phyloP scores from a whole-genome alignment of 495 filamentous ascomycete genomes.

The Lophiostoma macrostomum region DNA sequence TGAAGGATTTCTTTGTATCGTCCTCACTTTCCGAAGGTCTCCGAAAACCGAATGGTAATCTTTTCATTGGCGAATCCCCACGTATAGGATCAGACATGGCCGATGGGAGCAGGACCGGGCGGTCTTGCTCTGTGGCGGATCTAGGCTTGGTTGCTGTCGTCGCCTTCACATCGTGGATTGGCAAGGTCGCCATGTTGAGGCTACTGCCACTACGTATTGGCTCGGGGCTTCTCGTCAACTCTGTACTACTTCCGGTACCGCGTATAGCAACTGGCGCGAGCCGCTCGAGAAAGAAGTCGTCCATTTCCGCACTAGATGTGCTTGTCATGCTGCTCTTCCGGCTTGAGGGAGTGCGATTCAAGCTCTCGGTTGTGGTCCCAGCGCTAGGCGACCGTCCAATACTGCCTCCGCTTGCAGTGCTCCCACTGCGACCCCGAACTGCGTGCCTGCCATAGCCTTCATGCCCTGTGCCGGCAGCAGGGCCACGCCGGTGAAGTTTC shows the following conservation, averaged over 20 bases:
- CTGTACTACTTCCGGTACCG: conserved; percentile 64
- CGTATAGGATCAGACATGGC: conserved; percentile 36
- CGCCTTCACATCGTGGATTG: conserved; percentile 26
- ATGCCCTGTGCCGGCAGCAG: conserved; percentile 88
- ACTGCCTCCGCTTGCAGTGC: conserved; percentile 46
- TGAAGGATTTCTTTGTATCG: conserved; percentile 28
- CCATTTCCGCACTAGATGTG: conserved; percentile 54
- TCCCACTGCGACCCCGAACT: conserved; percentile 58
- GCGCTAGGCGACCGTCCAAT: conserved; percentile 57
- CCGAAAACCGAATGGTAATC: conserved; percentile 11
- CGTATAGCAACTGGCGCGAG: conserved; percentile 85
- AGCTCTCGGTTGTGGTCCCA: conserved; percentile 48
- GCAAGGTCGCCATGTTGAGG: conserved; percentile 30
- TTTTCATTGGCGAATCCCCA: conserved; percentile 23
- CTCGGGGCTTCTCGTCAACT: conserved; percentile 26
- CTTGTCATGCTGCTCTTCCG: conserved; percentile 55
- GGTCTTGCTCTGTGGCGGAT: too few relatives aligned
- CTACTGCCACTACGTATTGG: conserved; percentile 29
- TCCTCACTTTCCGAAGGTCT: conserved; percentile 37
- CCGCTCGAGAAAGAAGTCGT: conserved; percentile 70
- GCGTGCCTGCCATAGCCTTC: conserved; percentile 88
- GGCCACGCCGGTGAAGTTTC: conserved; percentile 64
- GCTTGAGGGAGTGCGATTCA: conserved; percentile 40
- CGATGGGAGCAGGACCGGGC: conserved; percentile 35
- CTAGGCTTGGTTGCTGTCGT: too few relatives aligned